These are phyloP conservation scores for Russula sp. DNA, from an alignment of 768 basidiomycete genomes.

Conservation along the genomic window DNA sequence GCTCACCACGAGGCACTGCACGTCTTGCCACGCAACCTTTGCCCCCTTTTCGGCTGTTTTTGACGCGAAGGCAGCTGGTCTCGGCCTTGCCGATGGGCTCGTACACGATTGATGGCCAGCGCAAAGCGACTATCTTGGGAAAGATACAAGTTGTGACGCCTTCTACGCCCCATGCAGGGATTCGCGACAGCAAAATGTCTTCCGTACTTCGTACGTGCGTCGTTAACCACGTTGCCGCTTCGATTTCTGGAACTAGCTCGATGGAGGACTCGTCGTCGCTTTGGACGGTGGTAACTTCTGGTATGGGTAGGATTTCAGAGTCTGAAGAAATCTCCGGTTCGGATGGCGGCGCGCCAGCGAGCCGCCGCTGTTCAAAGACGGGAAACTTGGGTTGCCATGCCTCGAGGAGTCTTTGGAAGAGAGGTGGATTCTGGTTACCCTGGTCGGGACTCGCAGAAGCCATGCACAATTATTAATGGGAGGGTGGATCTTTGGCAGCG, in stretches of 20 bases:
- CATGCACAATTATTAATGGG: neutral
- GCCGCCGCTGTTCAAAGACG: conserved; percentile 1
- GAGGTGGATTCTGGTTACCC: neutral
- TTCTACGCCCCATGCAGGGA: conserved; percentile 4
- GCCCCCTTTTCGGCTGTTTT: conserved; percentile 30
- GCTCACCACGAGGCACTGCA: conserved; percentile 35
- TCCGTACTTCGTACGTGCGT: neutral
- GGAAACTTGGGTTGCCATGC: neutral
- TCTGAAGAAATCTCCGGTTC: neutral
- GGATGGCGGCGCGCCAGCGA: conserved; percentile 3
- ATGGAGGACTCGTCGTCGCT: neutral
- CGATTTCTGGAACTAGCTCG: neutral
- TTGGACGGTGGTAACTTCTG: neutral
- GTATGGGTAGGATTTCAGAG: neutral
- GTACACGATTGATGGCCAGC: conserved; percentile 3
- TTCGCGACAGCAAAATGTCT: neutral
- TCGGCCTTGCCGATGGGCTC: neutral
- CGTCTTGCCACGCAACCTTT: conserved; percentile 37
- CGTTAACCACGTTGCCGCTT: conserved; percentile 1
- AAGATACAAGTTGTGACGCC: conserved; percentile 12
- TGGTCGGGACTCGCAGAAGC: neutral
- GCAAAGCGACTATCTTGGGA: neutral
- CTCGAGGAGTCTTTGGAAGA: neutral
- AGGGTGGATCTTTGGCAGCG: neutral
- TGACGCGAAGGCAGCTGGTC: conserved; percentile 9